Percentiles rank a stretch among this genome's conserved stretches.
phyloP scores from a whole-genome alignment of 2,329 filamentous ascomycete species.

The Penicillium glabrum region DNA sequence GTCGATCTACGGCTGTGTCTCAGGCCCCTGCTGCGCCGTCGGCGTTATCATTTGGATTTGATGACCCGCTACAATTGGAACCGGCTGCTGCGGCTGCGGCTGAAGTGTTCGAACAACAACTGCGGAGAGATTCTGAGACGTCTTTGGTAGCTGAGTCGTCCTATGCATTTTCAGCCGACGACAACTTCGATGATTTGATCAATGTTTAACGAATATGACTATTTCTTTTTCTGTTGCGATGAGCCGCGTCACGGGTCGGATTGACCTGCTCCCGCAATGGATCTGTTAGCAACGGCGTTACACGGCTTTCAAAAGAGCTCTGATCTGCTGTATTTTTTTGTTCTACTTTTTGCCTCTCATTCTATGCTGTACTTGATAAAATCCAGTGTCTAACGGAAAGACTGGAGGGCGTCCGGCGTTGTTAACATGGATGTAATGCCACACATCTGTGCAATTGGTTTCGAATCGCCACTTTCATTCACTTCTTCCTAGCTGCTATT shows the following conservation, averaged over 20 bases:
- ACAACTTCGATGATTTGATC: constrained; percentile 35
- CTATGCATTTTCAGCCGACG: constrained; percentile 31
- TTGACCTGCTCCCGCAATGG: background rate
- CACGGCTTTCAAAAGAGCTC: background rate
- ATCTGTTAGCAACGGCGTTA: background rate
- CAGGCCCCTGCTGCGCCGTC: constrained; percentile 1
- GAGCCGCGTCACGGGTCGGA: background rate
- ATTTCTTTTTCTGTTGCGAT: background rate
- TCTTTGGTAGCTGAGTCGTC: constrained; percentile 30
- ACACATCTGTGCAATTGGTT: background rate
- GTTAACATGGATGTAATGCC: background rate
- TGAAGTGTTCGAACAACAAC: constrained; percentile 28
- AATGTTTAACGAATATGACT: constrained; percentile 23
- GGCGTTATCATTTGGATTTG: constrained; percentile 34
- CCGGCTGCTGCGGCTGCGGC: constrained; percentile 14
- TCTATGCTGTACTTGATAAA: background rate
- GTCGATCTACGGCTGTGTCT: background rate
- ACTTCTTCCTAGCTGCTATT: background rate
- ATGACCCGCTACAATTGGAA: constrained; percentile 32
- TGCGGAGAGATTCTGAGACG: constrained; percentile 30
- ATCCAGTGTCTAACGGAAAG: constrained; percentile 6
- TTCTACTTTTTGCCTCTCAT: background rate
- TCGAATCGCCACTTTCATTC: background rate
- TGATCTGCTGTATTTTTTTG: background rate
- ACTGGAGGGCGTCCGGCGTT: constrained; percentile 19